These are phyloP conservation scores for Arxiozyma telluris DNA, from an alignment of 1,139 yeast species.

Conservation along the genomic window DNA sequence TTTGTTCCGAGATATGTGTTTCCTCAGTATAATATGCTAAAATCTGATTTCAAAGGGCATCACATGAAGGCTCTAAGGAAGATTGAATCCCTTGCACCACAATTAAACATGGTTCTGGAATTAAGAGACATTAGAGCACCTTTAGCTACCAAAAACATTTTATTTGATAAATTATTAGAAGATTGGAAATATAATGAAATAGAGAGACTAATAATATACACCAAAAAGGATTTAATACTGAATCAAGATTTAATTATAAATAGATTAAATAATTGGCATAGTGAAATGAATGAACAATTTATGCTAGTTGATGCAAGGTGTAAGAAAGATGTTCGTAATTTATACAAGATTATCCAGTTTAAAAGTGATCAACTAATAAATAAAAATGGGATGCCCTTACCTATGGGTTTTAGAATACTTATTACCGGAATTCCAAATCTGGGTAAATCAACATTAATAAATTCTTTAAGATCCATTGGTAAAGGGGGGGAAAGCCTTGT, in stretches of 20 bases:
- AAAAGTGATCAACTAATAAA: slow-evolving; percentile 19
- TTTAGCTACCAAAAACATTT: slow-evolving; percentile 65
- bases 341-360: slow-evolving; percentile 43
- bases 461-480: slow-evolving; percentile 52
- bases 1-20: slow-evolving; percentile 39
- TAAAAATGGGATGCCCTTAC: slow-evolving; percentile 52
- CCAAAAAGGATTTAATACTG: slow-evolving; percentile 23
- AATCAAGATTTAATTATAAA: slow-evolving; percentile 11
- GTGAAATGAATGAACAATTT: slow-evolving; percentile 44
- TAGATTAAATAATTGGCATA: slow-evolving; percentile 31
- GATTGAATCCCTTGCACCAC: slow-evolving; percentile 66
- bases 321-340: slow-evolving; percentile 40
- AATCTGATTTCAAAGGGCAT: slow-evolving; percentile 86
- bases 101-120: slow-evolving; percentile 73
- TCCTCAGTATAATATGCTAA: slow-evolving; percentile 60
- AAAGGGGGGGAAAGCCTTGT: slow-evolving; percentile 5
- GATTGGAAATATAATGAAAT: slow-evolving; percentile 39
- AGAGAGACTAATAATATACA: slow-evolving; percentile 25
- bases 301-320: slow-evolving; percentile 54
- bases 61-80: slow-evolving; percentile 71
- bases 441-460: slow-evolving; percentile 90
- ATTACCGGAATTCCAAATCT: slow-evolving; percentile 95
- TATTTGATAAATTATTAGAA: slow-evolving; percentile 57
- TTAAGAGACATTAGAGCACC: slow-evolving; percentile 89
- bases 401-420: slow-evolving; percentile 68